Conservation (phyloP, 2,329 filamentous ascomycete genomes). For the Boeremia lycopersici region DNA sequence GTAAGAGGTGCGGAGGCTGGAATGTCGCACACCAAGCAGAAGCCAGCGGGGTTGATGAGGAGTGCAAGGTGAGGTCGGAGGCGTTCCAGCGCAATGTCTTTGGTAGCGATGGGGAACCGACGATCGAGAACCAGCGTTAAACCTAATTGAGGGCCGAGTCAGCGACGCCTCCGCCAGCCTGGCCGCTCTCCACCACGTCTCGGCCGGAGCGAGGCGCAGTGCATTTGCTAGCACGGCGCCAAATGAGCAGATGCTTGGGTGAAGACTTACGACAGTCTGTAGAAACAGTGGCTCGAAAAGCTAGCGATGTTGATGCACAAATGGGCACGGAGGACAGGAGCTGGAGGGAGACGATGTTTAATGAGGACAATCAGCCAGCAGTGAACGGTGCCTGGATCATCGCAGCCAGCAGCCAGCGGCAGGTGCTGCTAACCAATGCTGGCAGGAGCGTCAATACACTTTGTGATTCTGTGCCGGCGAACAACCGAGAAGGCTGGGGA, state of each 20-base stretch:
- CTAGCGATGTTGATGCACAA: not conserved
- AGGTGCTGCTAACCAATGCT: slow-evolving; percentile 5
- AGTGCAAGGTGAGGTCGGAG: slow-evolving; percentile 19
- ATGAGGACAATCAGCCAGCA: slow-evolving; percentile 9
- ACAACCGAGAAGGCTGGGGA: slow-evolving; percentile 9
- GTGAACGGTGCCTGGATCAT: slow-evolving; percentile 11
- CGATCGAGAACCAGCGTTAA: slow-evolving; percentile 19
- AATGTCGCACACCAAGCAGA: slow-evolving; percentile 12
- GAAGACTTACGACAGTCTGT: slow-evolving; percentile 10
- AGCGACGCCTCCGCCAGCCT: slow-evolving; percentile 19
- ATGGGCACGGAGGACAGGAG: slow-evolving; percentile 2
- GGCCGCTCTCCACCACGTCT: slow-evolving; percentile 20
- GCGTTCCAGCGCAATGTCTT: slow-evolving; percentile 29
- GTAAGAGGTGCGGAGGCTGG: slow-evolving; percentile 16
- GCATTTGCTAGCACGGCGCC: slow-evolving; percentile 14
- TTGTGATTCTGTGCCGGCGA: not conserved
- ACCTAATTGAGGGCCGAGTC: slow-evolving; percentile 18
- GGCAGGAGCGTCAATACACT: not conserved
- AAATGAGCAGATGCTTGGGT: not conserved
- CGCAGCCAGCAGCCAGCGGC: slow-evolving; percentile 2
- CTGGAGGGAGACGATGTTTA: not conserved
- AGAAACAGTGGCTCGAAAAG: not conserved
- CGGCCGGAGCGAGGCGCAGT: slow-evolving; percentile 19
- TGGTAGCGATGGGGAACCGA: slow-evolving; percentile 21
- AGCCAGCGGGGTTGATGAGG: slow-evolving; percentile 23